Evolutionary conservation across 176 grass and related monocot genomes (phyloP), one percentile per base, ranked within the genome.

Genomic region (Pharus latifolius): DNA sequence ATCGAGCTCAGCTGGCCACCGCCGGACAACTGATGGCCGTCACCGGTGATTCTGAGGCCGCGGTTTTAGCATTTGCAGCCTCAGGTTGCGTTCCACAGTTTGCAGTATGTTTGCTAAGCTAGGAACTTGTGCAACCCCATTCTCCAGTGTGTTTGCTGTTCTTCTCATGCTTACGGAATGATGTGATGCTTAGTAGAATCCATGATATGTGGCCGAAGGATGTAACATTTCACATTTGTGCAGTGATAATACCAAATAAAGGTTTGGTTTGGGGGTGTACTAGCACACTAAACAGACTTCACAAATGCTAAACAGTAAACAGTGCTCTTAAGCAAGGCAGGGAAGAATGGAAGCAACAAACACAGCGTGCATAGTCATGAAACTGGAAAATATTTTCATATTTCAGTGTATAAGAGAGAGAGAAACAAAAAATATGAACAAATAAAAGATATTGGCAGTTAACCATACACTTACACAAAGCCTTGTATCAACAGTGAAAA

Each of bases 41-140:
- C 12, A 44, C 62, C 41, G 57, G 18, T 27, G 26, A 20, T 78
- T 72, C 51, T 40, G 78, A 52, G 83, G 63, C 77, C 65, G 49
- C 50, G 45, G 73, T 81, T 88, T 88, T 92, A 81, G 28, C 49
- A 64, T 68, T 5, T 73, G 85, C 83, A 77, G 72, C 80, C 64
- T 78, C 65, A 72, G 32, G 40, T 45, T 34, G 28, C 2, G 26
- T 17, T 63, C 32, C 56, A 28, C 72, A n/a, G 5, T 56, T n/a
- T 70, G 50, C 8, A 13, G 72, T 33, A 3, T 40, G 54, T 22
- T 47, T 20, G 56, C 32, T 49, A 22, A 41, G 57, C 27, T 71
- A 56, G 29, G 72, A 69, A 59, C 46, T 27, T 27, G 34, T 49
- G 16, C 67, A 80, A 62, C 51, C 42, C 38, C 3, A 10, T 35